Evolutionary conservation across 345 rosid species (phyloP), one percentile per base, ranked within the genome.

Genomic region (Murraya koenigii): DNA sequence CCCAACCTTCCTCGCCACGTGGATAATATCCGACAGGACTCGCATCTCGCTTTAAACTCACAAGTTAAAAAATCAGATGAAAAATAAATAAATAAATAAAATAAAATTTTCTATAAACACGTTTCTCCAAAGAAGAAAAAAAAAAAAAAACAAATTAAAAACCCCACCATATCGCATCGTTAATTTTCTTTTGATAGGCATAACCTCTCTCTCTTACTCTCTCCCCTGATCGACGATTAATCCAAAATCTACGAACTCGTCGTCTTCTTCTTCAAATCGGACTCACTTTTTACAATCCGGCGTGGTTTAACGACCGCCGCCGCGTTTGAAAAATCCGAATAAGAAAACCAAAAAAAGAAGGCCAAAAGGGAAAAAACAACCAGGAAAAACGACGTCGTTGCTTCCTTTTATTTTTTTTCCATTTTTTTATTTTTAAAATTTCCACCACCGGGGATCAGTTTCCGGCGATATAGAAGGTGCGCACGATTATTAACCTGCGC

Each of bases 401-500:
- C 22, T 65, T 35, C 15, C 25, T 44, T 75, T 2, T 23, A 8
- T 15, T 80, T 55, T 64, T 60, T 26, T 17, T 44, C 3, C 15
- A 32, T 75, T 44, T 28, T 75, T 61, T 71, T 61, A 69, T 71
- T 47, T 44, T 44, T 13, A 6, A 28, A 44, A 33, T 23, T 38
- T 82, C 80, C 69, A 73, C 83, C 63, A 78, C 82, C 84, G 83
- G 87, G 76, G 82, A 75, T 78, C 74, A 60, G 70, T 85, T 64
- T 35, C 92, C 91, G 93, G 91, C 88, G 88, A 85, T 85, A 82
- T 41, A 58, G 67, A 72, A 84, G 86, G 85, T 79, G 90, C 85
- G 89, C 83, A 70, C 77, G 80, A 83, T 87, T 86, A 28, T 75
- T 79, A 78, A 82, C 85, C 87, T 78, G 89, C 80, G 86, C 89